A percentile compares a stretch with the other conserved stretches of the same genome.
Conservation (phyloP, 2,329 filamentous ascomycete genomes). For the Fusarium devonianum region DNA sequence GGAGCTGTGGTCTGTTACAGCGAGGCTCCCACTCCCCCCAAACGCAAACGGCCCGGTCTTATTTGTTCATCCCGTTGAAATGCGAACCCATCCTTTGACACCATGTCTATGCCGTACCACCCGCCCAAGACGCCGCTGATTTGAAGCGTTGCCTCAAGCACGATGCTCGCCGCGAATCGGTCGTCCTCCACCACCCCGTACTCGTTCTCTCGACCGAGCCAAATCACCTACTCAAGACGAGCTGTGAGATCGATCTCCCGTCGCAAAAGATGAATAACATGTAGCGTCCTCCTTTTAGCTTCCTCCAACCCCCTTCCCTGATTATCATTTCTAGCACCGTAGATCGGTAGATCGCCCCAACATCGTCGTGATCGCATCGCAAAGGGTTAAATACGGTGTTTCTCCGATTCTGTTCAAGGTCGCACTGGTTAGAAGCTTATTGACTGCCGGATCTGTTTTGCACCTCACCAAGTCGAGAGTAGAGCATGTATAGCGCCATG, state of each 20-base stretch:
- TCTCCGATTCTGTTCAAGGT: constrained; percentile 52
- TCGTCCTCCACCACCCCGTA: neutral
- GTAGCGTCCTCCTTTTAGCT: constrained; percentile 33
- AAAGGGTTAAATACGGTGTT: constrained; percentile 51
- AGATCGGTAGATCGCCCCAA: constrained; percentile 16
- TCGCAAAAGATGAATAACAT: constrained; percentile 19
- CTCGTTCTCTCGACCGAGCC: neutral
- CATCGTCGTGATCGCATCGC: constrained; percentile 20
- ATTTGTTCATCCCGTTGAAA: constrained; percentile 40
- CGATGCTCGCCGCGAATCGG: constrained; percentile 1
- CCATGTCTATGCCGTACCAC: constrained; percentile 41
- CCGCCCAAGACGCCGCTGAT: constrained; percentile 19
- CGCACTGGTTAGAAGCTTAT: constrained; percentile 41
- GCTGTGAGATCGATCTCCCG: constrained; percentile 3
- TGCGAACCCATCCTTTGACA: constrained; percentile 44
- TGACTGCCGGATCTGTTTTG: constrained; percentile 39
- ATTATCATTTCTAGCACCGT: constrained; percentile 16
- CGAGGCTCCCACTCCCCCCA: constrained; percentile 29
- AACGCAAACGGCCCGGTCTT: constrained; percentile 38
- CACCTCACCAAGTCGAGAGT: constrained; percentile 87
- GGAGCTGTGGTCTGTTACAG: constrained; percentile 30
- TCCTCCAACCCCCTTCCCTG: constrained; percentile 13
- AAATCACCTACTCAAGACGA: constrained; percentile 9
- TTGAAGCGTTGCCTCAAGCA: constrained; percentile 15
- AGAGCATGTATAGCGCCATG: constrained; percentile 99